Conservation (phyloP, 306 rosid genomes). For the Prunus mume region DNA sequence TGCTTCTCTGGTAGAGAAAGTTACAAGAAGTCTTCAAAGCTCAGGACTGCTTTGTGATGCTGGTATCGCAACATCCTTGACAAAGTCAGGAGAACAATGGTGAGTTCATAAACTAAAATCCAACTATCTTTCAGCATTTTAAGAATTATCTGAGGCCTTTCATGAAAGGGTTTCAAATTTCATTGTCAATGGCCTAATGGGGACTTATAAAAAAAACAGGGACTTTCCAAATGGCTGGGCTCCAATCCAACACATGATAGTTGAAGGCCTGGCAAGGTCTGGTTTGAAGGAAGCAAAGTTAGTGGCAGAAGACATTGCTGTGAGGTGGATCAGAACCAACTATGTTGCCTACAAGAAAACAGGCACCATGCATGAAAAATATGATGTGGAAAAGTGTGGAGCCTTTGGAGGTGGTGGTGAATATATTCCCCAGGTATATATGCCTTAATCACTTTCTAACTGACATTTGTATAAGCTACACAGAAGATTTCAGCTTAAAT, state of each 20-base stretch:
- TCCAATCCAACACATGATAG: slow-evolving; percentile 91
- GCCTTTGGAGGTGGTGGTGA: slow-evolving; percentile 85
- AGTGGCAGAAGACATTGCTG: slow-evolving; percentile 71
- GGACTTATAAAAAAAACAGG: slow-evolving; percentile 40
- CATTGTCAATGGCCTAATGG: not conserved
- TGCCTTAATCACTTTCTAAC: not conserved
- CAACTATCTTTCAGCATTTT: not conserved
- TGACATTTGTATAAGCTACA: not conserved
- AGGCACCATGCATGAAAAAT: slow-evolving; percentile 80
- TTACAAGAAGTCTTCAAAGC: slow-evolving; percentile 52
- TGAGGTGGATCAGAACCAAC: slow-evolving; percentile 79
- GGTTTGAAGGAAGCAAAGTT: slow-evolving; percentile 65
- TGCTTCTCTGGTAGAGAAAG: slow-evolving; percentile 42
- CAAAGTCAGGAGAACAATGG: slow-evolving; percentile 77
- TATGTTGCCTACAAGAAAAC: slow-evolving; percentile 68
- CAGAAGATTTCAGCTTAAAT: not conserved
- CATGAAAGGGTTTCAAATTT: not conserved
- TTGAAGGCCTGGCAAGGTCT: slow-evolving; percentile 75
- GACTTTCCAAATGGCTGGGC: slow-evolving; percentile 99
- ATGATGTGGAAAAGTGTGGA: slow-evolving; percentile 67
- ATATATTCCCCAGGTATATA: slow-evolving; percentile 68
- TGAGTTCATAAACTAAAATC: slow-evolving; percentile 4
- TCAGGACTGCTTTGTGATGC: slow-evolving; percentile 56
- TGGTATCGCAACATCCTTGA: slow-evolving; percentile 78
- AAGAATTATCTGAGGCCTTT: too few relatives aligned